Conservation (phyloP, 2,329 filamentous ascomycete species). For the Periconia sp. region DNA sequence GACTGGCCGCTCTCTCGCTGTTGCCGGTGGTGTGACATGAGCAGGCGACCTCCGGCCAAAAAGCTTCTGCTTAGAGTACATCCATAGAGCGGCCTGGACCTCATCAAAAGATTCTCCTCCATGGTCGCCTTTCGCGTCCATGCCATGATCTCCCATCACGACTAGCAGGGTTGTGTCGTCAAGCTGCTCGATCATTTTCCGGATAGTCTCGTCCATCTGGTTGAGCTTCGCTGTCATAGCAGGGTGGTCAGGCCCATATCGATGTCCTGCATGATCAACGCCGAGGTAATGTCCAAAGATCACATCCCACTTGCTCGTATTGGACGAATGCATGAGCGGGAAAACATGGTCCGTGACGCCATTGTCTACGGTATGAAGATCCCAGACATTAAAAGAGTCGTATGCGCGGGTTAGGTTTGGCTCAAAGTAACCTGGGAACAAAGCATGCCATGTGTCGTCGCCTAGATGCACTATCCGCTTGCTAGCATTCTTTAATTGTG, state of each 20-base stretch:
- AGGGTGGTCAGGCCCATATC: conserved; percentile 90
- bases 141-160: conserved; percentile 99
- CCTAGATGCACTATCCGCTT: conserved; percentile 90
- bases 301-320: conserved; percentile 83
- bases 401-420: conserved; percentile 84
- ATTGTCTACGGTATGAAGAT: conserved; percentile 94
- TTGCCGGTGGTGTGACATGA: conserved; percentile 64
- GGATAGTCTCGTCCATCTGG: conserved; percentile 87
- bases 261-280: conserved; percentile 95
- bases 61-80: conserved; percentile 88
- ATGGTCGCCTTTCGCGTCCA: conserved; percentile 97
- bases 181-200: conserved; percentile 71
- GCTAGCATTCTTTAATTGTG: conserved; percentile 67
- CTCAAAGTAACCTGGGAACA: conserved; percentile 95
- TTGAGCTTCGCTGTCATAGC: conserved; percentile 90
- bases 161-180: conserved; percentile 88
- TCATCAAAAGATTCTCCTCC: conserved; percentile 98
- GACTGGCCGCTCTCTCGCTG: conserved; percentile 77
- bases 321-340: conserved; percentile 73
- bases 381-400: conserved; percentile 98
- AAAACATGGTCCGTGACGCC: conserved; percentile 91
- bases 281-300: conserved; percentile 92
- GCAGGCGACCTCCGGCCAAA: conserved; percentile 79
- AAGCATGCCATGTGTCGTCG: conserved; percentile 95
- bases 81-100: conserved; percentile 93